Percentiles rank a stretch among this genome's conserved stretches.
These are phyloP conservation scores for Blumeria graminis DNA, from an alignment of 2,329 filamentous ascomycete genomes.

Conservation along the genomic window DNA sequence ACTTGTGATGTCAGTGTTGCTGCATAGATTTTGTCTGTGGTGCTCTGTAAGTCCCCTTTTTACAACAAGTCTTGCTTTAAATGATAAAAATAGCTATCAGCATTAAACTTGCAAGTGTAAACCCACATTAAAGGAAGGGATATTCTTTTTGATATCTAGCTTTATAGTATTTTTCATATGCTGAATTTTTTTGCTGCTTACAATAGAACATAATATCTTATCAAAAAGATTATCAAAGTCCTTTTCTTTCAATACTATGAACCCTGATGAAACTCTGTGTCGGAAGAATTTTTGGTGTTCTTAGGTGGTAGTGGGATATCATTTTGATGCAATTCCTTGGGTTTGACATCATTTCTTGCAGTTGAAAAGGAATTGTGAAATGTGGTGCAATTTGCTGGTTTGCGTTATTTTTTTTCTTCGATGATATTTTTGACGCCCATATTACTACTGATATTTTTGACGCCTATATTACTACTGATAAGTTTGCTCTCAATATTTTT, in stretches of 20 bases:
- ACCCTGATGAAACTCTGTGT: not conserved
- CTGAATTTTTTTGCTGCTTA: not conserved
- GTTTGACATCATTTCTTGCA: not conserved
- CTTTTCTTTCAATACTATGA: not conserved
- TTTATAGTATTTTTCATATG: not conserved
- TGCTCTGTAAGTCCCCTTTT: slow-evolving; percentile 6
- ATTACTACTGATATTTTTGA: not conserved
- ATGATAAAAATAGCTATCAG: slow-evolving; percentile 6
- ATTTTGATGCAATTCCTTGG: not conserved
- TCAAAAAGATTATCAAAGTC: not conserved
- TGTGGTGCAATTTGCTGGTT: not conserved
- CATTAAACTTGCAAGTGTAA: slow-evolving; percentile 12
- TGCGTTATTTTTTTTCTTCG: not conserved
- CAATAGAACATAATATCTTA: not conserved
- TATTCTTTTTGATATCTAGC: slow-evolving; percentile 3
- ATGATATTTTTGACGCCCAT: not conserved
- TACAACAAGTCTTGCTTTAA: slow-evolving; percentile 10
- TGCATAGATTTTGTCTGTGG: not conserved
- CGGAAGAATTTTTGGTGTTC: not conserved
- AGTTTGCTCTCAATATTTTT: no score
- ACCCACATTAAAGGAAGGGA: no score
- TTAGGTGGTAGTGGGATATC: not conserved
- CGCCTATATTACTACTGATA: not conserved
- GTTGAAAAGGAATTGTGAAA: not conserved
- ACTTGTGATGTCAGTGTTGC: not conserved